phyloP scores from a whole-genome alignment of 2,329 filamentous ascomycete species.

The Pseudogymnoascus sp. region DNA sequence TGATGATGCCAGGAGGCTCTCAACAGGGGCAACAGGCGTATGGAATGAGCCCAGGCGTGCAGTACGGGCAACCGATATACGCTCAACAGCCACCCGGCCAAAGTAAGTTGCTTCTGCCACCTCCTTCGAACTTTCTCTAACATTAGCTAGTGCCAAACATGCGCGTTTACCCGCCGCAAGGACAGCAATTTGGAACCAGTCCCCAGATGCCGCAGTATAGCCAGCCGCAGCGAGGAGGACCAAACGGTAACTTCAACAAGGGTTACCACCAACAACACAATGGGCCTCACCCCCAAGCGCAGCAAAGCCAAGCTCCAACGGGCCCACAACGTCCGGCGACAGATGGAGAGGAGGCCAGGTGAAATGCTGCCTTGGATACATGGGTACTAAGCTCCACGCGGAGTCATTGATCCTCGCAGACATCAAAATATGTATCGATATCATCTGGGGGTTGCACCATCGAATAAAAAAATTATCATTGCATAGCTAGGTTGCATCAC shows the following conservation, averaged over 20 bases:
- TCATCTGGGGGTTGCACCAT: slow-evolving; percentile 6
- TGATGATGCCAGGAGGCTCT: slow-evolving; percentile 93
- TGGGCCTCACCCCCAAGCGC: slow-evolving; percentile 29
- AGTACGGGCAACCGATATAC: slow-evolving; percentile 52
- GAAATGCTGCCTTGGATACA: slow-evolving; percentile 24
- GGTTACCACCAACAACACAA: slow-evolving; percentile 36
- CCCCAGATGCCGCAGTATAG: slow-evolving; percentile 56
- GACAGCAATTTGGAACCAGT: slow-evolving; percentile 58
- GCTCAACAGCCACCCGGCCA: slow-evolving; percentile 62
- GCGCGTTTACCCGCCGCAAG: slow-evolving; percentile 52
- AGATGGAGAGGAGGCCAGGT: slow-evolving; percentile 41
- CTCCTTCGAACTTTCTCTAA: slow-evolving; percentile 32
- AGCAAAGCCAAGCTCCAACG: slow-evolving; percentile 31
- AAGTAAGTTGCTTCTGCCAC: slow-evolving; percentile 50
- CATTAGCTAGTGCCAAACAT: slow-evolving; percentile 47
- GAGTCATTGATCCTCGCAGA: neutral
- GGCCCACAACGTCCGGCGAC: slow-evolving; percentile 35
- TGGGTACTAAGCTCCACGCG: neutral
- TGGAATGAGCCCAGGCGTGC: slow-evolving; percentile 68
- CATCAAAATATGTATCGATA: slow-evolving; percentile 1
- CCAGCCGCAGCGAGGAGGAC: slow-evolving; percentile 46
- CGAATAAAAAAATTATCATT: slow-evolving; percentile 9
- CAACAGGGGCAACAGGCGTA: slow-evolving; percentile 71
- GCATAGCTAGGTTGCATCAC: slow-evolving; percentile 9
- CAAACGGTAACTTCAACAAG: slow-evolving; percentile 46